Evolutionary conservation across 768 basidiomycete genomes (phyloP).

Genomic region (Hygrophorus russula): DNA sequence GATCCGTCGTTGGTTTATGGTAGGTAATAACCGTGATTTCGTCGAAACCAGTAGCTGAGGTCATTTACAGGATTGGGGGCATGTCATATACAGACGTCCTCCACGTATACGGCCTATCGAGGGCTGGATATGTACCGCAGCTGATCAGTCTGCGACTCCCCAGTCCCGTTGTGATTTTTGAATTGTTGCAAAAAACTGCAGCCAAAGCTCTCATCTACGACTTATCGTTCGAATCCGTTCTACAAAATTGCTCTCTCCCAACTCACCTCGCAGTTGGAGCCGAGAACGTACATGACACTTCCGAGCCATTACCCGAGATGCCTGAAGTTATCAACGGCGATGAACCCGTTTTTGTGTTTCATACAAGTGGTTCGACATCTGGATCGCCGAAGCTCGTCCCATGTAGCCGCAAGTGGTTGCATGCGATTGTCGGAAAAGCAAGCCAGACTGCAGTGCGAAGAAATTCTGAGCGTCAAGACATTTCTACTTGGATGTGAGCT

Average conservation of each 20-base stretch:
- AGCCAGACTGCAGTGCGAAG: constrained; percentile 36
- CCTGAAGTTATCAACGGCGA: constrained; percentile 19
- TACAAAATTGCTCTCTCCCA: constrained; percentile 37
- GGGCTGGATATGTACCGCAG: constrained; percentile 71
- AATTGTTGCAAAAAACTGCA: constrained; percentile 50
- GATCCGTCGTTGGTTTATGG: constrained; percentile 68
- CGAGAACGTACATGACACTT: constrained; percentile 23
- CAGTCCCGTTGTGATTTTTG: constrained; percentile 58
- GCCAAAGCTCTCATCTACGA: constrained; percentile 60
- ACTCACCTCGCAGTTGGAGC: constrained; percentile 32
- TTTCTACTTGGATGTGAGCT: constrained; percentile 63
- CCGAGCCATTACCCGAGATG: constrained; percentile 32
- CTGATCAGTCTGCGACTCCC: constrained; percentile 71
- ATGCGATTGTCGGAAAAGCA: constrained; percentile 52
- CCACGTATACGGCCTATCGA: constrained; percentile 63
- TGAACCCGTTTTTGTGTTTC: constrained; percentile 58
- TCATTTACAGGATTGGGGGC: constrained; percentile 49
- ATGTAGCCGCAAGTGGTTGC: constrained; percentile 57
- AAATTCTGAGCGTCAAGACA: constrained; percentile 46
- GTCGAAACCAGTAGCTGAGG: constrained; percentile 6
- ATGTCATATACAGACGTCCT: constrained; percentile 62
- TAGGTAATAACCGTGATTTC: constrained; percentile 21
- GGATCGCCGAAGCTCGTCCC: constrained; percentile 74
- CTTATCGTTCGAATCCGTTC: constrained; percentile 34
- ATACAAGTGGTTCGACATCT: constrained; percentile 77